These are phyloP conservation scores for Bretschneidera sinensis DNA, from an alignment of 345 rosid genomes.

Conservation along the genomic window DNA sequence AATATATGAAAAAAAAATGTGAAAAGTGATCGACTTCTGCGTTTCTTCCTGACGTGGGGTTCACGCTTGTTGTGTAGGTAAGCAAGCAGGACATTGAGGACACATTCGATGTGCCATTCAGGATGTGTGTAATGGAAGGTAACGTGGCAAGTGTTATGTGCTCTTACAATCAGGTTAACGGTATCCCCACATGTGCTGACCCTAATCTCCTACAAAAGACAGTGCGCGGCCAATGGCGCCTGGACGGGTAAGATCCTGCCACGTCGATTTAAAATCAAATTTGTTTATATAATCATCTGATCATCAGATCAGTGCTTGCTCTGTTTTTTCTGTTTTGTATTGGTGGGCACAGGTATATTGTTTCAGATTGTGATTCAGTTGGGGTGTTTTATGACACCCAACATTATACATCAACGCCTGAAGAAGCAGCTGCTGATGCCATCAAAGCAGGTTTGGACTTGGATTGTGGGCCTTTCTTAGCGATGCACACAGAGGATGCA, in stretches of 20 bases:
- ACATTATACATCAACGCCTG: constrained; percentile 70
- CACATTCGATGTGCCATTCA: constrained; percentile 72
- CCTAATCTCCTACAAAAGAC: constrained; percentile 53
- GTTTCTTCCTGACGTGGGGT: constrained; percentile 14
- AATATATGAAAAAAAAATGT: too few relatives aligned
- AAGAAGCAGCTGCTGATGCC: constrained; percentile 87
- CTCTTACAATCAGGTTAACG: constrained; percentile 88
- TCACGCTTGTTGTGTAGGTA: constrained; percentile 42
- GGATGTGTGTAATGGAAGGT: constrained; percentile 74
- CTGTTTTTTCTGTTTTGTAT: background rate
- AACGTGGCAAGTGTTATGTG: constrained; percentile 89
- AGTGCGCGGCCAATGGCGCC: constrained; percentile 64
- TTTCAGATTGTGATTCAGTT: constrained; percentile 91
- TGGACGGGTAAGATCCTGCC: constrained; percentile 54
- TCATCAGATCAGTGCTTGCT: background rate
- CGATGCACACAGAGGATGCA: constrained; percentile 41
- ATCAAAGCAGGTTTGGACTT: constrained; percentile 93
- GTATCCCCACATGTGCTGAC: constrained; percentile 80
- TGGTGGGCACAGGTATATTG: constrained; percentile 67
- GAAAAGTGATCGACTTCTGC: too few relatives aligned
- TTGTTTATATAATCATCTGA: too few relatives aligned
- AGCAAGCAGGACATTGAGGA: constrained; percentile 79
- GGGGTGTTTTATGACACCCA: constrained; percentile 56
- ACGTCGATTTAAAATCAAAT: background rate
- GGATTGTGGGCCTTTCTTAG: constrained; percentile 77